These are phyloP conservation scores for Mycena maculata DNA, from an alignment of 768 basidiomycete genomes.

Conservation along the genomic window DNA sequence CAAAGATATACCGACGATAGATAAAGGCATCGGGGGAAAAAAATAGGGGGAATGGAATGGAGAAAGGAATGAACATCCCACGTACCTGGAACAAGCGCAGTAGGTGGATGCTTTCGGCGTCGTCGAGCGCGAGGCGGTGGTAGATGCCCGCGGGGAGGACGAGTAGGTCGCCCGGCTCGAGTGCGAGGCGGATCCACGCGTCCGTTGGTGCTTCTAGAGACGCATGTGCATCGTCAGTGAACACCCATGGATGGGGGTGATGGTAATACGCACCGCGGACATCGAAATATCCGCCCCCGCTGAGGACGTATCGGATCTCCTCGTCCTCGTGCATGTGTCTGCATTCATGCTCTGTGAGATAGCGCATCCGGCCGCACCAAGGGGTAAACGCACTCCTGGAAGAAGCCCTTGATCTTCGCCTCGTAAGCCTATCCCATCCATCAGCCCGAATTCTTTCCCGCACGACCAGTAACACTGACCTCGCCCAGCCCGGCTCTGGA, in stretches of 20 bases:
- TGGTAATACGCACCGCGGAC: conserved; percentile 71
- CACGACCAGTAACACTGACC: not conserved
- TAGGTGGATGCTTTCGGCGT: not conserved
- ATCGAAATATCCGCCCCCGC: conserved; percentile 94
- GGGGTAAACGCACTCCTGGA: conserved; percentile 71
- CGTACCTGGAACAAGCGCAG: not conserved
- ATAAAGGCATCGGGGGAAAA: too few relatives aligned
- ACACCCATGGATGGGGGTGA: not conserved
- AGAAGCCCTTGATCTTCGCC: conserved; percentile 82
- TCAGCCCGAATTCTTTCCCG: conserved; percentile 7
- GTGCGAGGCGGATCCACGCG: conserved; percentile 83
- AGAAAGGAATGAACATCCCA: too few relatives aligned
- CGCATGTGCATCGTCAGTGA: not conserved
- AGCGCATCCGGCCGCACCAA: not conserved
- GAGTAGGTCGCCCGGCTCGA: conserved; percentile 83
- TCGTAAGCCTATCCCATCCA: conserved; percentile 83
- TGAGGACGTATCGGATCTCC: conserved; percentile 90
- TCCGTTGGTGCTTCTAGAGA: conserved; percentile 69
- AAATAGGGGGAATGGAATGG: too few relatives aligned
- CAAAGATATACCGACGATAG: too few relatives aligned
- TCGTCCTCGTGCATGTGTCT: conserved; percentile 97
- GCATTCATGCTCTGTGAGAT: not conserved
- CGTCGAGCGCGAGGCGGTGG: not conserved
- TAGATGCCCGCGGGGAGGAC: conserved; percentile 61
- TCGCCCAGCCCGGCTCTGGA: conserved; percentile 65